Evolutionary conservation across 1,284 basidiomycete species (phyloP), one percentile per base, ranked within the genome.

Genomic region (Sparassis latifolia): DNA sequence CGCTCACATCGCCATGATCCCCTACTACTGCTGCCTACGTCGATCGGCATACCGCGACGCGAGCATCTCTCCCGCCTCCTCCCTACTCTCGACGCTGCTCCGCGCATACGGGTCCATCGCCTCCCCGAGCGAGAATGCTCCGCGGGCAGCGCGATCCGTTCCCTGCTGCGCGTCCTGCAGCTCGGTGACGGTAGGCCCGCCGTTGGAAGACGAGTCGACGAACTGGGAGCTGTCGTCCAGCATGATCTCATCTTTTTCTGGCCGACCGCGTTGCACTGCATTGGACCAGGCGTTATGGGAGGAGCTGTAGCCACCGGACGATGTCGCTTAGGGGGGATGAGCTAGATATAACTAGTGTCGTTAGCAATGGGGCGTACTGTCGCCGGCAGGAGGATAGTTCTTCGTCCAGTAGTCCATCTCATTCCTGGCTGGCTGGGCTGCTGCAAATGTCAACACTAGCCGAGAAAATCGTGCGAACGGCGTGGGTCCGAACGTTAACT

Each of bases 291-390:
- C 33, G 54, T 58, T 53, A 40, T 52, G 30, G 3, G 55, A 38
- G 5, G 64, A 62, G 29, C 65, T 59, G 52, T 64, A 68, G 6
- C 67, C 67, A 35, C 68, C 69, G 4, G 64, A 64, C 0, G 67
- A 63, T 6, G 69, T 69, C 10, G 66, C 68, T 70, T 49, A 10
- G 42, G 29, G 35, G 5, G 20, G 6, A 5, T 27, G n/a, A n/a
- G 20, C 6, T 10, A 2, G 1, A 38, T 6, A 31, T 20, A 1
- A 6, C 40, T 42, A 42, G 40, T 42, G 7, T 42, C 40, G 20
- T 6, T 10, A 7, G 40, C 7, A 37, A 42, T 42, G 7, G 35
- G 7, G 42, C 51, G 48, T 28, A 52, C 51, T 38, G 41, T 52
- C 47, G 1, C 31, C 51, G 1, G 51, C 46, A 20, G 51, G 51